These are phyloP conservation scores for Dryas alaskensis DNA, from an alignment of 306 rosid species.

Conservation along the genomic window DNA sequence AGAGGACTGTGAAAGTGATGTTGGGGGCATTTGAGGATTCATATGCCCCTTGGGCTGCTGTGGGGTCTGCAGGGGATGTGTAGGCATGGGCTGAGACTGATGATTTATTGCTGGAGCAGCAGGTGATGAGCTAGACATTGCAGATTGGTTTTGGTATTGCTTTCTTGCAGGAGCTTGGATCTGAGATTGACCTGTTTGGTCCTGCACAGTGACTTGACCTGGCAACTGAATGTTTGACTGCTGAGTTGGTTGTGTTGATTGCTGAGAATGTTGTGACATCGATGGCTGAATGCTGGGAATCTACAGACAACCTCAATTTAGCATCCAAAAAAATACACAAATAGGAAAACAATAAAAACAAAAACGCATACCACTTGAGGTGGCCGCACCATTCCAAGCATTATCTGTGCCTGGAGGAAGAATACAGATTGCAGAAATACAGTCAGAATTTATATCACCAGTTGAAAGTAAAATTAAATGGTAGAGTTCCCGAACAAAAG, in stretches of 20 bases:
- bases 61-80: constrained; percentile 55
- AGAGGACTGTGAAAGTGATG: constrained; percentile 62
- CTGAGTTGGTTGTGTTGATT: constrained; percentile 46
- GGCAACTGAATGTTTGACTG: constrained; percentile 55
- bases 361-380: constrained; percentile 60
- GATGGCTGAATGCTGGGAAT: constrained; percentile 69
- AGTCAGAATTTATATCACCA: constrained; percentile 11
- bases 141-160: constrained; percentile 65
- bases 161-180: constrained; percentile 53
- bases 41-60: constrained; percentile 70
- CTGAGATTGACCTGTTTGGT: constrained; percentile 64
- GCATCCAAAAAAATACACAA: constrained; percentile 7
- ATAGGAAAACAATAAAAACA: not conserved
- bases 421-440: constrained; percentile 25
- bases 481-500: not conserved
- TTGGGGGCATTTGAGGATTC: constrained; percentile 48
- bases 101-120: constrained; percentile 55
- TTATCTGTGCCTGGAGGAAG: constrained; percentile 78
- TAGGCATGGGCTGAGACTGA: constrained; percentile 64
- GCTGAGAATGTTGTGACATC: constrained; percentile 57
- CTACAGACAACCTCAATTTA: constrained; percentile 36
- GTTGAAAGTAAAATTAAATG: not conserved
- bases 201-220: constrained; percentile 52
- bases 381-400: constrained; percentile 98
- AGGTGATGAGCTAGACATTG: constrained; percentile 53